A percentile compares a stretch with the other conserved stretches of the same genome.
phyloP scores from a whole-genome alignment of 2,329 filamentous ascomycete species.

The Aspergillus puulaauensis region DNA sequence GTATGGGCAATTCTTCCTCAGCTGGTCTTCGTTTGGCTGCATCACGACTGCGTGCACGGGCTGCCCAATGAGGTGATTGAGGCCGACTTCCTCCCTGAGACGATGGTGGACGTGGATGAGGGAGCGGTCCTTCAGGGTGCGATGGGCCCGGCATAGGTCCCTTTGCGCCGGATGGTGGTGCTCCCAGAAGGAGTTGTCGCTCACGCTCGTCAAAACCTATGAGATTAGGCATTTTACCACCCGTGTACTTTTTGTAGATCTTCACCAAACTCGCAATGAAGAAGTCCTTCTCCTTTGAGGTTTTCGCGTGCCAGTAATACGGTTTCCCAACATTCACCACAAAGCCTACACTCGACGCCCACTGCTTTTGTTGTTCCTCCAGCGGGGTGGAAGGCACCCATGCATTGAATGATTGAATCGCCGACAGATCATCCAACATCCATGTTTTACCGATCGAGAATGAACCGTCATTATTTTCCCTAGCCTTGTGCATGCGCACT shows the following conservation, averaged over 20 bases:
- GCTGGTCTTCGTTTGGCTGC: conserved; percentile 32
- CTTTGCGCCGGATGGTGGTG: conserved; percentile 21
- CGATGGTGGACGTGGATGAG: conserved; percentile 29
- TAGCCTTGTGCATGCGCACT: conserved; percentile 93
- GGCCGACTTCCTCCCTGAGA: conserved; percentile 25
- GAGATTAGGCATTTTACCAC: conserved; percentile 75
- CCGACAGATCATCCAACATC: conserved; percentile 85
- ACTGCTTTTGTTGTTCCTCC: conserved; percentile 64
- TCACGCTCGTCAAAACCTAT: conserved; percentile 80
- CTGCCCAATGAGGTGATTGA: conserved; percentile 31
- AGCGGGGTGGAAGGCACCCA: conserved; percentile 57
- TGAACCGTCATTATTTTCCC: conserved; percentile 88
- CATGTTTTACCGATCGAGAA: conserved; percentile 99
- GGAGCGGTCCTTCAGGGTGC: conserved; percentile 23
- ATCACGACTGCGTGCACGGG: conserved; percentile 39
- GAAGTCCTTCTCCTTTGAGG: conserved; percentile 95
- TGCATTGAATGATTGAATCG: conserved; percentile 78
- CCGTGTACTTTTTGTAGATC: conserved; percentile 95
- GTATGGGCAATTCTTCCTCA: conserved; percentile 40
- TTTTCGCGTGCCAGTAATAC: conserved; percentile 95
- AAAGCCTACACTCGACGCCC: conserved; percentile 83
- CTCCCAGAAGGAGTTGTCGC: conserved; percentile 70
- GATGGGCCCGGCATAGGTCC: conserved; percentile 22
- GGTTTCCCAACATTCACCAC: conserved; percentile 86
- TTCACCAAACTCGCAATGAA: conserved; percentile 96